Evolutionary conservation across 1,284 basidiomycete species (phyloP), one percentile per base, ranked within the genome.

Genomic region (Ganoderma multipileum): DNA sequence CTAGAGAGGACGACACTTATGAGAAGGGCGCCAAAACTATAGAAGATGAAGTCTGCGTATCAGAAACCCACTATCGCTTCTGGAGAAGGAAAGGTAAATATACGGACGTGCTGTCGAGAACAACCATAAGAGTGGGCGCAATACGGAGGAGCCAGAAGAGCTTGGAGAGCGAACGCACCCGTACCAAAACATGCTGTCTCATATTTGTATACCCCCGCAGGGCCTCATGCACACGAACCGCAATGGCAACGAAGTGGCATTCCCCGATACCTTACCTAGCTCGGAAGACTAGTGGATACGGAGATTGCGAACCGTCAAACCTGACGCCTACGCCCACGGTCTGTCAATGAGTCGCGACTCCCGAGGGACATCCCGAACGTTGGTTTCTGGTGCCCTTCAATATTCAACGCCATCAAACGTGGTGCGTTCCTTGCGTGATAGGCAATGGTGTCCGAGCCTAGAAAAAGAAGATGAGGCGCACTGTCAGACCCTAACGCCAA

Each of bases 1-100:
- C 81, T 84, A 61, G 85, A 83, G 65, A 81, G 78, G 47, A 87
- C 81, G 36, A 86, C 83, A 52, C 85, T 85, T 33, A 89, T 76
- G 58, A 85, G 81, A 38, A 83, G 78, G 26, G 83, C 86, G 14
- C 88, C 88, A 65, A 85, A 73, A 30, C 87, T 74, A 36, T n/a
- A 30, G 26, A 42, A 66, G 6, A 28, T 36, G 7, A 18, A 55
- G 63, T 39, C 44, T 58, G 33, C 42, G 18, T 14, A 47, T 38
- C 36, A 1, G 26, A 18, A 26, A 26, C 26, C 18, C 4, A 41
- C 23, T 50, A 58, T 9, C 18, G 30, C n/a, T 38, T 63, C 6
- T 12, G 39, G 41, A 4, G n/a, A 47, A 59, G 23, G 36, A 39
- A 14, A 11, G 23, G 11, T 4, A 14, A 20, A 9, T 18, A n/a